These are phyloP conservation scores for Coniosporium tulheliwenetii DNA, from an alignment of 2,329 filamentous ascomycete species.

Conservation along the genomic window DNA sequence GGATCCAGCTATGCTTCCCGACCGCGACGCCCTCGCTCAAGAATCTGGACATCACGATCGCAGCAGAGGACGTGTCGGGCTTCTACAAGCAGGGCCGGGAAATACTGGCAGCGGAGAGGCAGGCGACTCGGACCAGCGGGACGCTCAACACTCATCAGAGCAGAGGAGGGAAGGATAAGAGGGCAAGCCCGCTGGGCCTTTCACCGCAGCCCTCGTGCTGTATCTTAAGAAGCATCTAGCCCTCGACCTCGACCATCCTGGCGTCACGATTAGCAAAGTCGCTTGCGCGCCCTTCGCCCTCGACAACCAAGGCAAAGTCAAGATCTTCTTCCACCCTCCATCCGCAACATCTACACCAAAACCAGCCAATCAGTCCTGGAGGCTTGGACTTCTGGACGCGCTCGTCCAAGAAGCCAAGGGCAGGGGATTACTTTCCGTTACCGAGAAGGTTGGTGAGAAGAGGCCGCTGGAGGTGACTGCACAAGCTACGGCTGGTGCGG, in stretches of 20 bases:
- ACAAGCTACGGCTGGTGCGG: slow-evolving; percentile 8
- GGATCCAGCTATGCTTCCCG: slow-evolving; percentile 19
- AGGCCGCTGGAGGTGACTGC: slow-evolving; percentile 14
- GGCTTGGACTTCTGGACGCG: slow-evolving; percentile 1
- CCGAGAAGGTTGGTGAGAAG: slow-evolving; percentile 1
- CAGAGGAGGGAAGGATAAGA: too few relatives aligned
- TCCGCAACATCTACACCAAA: too few relatives aligned
- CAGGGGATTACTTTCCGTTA: slow-evolving; percentile 12
- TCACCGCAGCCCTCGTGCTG: slow-evolving; percentile 21
- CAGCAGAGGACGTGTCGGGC: slow-evolving; percentile 20
- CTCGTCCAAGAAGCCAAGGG: slow-evolving; percentile 16
- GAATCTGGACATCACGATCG: slow-evolving; percentile 26
- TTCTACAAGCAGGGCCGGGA: slow-evolving; percentile 16
- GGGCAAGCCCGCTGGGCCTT: slow-evolving; percentile 11
- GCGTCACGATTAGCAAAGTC: slow-evolving; percentile 24
- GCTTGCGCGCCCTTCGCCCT: slow-evolving; percentile 26
- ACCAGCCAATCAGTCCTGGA: too few relatives aligned
- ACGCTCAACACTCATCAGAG: neutral
- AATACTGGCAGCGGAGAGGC: neutral
- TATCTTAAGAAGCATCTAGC: slow-evolving; percentile 26
- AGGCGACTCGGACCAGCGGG: neutral
- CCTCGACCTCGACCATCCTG: slow-evolving; percentile 21
- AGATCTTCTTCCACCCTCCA: slow-evolving; percentile 17
- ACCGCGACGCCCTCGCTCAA: slow-evolving; percentile 17
- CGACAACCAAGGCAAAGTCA: slow-evolving; percentile 22